These are phyloP conservation scores for Paratinospora sagittata DNA, from an alignment of 164 flowering plant species.

Conservation along the genomic window DNA sequence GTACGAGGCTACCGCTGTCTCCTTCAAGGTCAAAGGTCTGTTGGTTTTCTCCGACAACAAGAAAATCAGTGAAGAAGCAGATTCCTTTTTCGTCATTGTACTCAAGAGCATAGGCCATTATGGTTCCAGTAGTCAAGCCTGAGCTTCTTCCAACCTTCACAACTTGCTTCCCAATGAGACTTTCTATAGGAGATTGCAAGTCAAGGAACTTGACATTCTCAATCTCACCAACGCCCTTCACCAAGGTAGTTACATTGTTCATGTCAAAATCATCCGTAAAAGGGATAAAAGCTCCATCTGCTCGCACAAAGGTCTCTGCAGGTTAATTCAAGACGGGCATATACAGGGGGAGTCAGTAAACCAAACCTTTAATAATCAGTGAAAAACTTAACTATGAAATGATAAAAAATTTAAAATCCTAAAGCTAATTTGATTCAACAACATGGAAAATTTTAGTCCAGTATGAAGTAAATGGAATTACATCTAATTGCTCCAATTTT, in stretches of 20 bases:
- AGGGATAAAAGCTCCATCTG: conserved; percentile 93
- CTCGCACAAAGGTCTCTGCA: conserved; percentile 95
- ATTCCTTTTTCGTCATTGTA: conserved; percentile 95
- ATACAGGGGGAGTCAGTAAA: conserved; percentile 20
- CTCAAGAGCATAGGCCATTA: conserved; percentile 90
- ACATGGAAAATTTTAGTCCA: neutral
- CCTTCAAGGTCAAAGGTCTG: conserved; percentile 95
- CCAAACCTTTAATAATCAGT: neutral
- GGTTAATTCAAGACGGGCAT: conserved; percentile 17
- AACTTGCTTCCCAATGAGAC: conserved; percentile 81
- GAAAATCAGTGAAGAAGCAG: conserved; percentile 89
- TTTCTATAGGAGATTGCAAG: conserved; percentile 66
- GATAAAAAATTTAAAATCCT: neutral
- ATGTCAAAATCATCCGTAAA: conserved; percentile 76
- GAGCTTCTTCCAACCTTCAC: conserved; percentile 94
- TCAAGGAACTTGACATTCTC: conserved; percentile 67
- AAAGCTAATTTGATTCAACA: neutral
- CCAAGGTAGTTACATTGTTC: conserved; percentile 55
- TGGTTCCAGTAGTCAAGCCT: conserved; percentile 83
- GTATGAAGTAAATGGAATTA: neutral
- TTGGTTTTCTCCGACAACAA: conserved; percentile 91
- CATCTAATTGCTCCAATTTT: neutral
- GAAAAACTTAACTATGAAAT: conserved; percentile 9
- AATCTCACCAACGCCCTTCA: conserved; percentile 78
- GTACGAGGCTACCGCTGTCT: conserved; percentile 92